Evolutionary conservation across 2,329 filamentous ascomycete species (phyloP), one percentile per base, ranked within the genome.

Genomic region (Amauroascus niger): DNA sequence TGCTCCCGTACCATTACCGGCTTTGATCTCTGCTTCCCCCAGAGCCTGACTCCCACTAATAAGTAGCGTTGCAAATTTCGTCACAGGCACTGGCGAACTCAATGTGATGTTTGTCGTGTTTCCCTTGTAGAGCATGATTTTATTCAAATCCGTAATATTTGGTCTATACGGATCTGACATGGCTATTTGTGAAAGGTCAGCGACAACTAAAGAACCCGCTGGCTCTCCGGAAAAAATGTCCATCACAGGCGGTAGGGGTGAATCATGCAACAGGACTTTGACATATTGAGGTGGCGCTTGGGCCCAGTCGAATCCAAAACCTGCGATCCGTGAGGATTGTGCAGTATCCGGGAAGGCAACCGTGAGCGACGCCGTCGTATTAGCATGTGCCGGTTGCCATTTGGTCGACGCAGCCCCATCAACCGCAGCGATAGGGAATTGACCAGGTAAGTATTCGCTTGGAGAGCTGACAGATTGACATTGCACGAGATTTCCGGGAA

Each of bases 371-470:
- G 77, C 73, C 3, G 76, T 71, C 0, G 66, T 68, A 48, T 79
- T 78, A 1, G 76, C 71, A 7, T 62, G 63, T 1, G 69, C 62
- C 0, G 83, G 82, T 61, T 86, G 82, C 83, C 83, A 87, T 59
- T 79, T 79, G 0, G 83, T 87, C 16, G 78, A 78, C 4, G 78
- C 72, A 1, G 81, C 81, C 50, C 84, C 84, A 60, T 87, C 84
- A 49, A 84, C 76, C 2, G 81, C 82, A 0, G 78, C 75, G 50
- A 84, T 72, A 1, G 84, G 83, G 69, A 87, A 86, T 65, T 88
- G 85, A 13, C 84, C 85, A 0, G 81, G 78, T 24, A 76, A 69
- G 61, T 76, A 79, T 1, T 65, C 62, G 37, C 75, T 65, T 0
- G 69, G 64, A 1, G 77, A 79, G 14, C 64, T 65, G 0, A 77